These are phyloP conservation scores for Didymella keratinophila DNA, from an alignment of 2,329 filamentous ascomycete species.

Conservation along the genomic window DNA sequence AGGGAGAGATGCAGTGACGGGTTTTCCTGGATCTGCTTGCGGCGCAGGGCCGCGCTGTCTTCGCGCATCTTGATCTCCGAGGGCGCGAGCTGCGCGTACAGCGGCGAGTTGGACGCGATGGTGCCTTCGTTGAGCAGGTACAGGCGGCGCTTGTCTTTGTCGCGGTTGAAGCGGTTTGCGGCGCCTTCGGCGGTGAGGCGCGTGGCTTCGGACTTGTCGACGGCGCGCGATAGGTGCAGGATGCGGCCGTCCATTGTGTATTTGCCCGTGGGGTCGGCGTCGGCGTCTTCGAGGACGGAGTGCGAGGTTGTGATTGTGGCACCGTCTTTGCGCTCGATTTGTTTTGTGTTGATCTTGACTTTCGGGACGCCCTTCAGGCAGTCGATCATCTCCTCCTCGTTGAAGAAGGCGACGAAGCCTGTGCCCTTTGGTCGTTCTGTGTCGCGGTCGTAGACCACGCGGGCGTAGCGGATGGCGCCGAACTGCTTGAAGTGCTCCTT, in stretches of 20 bases:
- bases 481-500: conserved; percentile 89
- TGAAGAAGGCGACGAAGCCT: conserved; percentile 93
- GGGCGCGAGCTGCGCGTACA: conserved; percentile 78
- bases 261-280: conserved; percentile 78
- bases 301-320: conserved; percentile 56
- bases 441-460: conserved; percentile 85
- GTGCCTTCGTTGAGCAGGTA: conserved; percentile 89
- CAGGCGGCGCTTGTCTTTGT: conserved; percentile 88
- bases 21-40: conserved; percentile 89
- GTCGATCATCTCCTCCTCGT: conserved; percentile 73
- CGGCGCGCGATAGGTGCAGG: conserved; percentile 82
- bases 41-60: conserved; percentile 84
- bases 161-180: conserved; percentile 68
- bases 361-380: conserved; percentile 79
- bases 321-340: conserved; percentile 45
- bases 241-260: conserved; percentile 93
- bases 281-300: conserved; percentile 88
- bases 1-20: conserved; percentile 87
- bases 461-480: conserved; percentile 86
- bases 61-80: conserved; percentile 89
- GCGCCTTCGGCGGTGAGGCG: conserved; percentile 75
- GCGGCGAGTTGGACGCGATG: conserved; percentile 76
- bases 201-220: conserved; percentile 81
- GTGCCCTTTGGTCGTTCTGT: conserved; percentile 91
- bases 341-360: conserved; percentile 49